These are phyloP conservation scores for Cladosporium phlei DNA, from an alignment of 2,329 filamentous ascomycete genomes.

Conservation along the genomic window DNA sequence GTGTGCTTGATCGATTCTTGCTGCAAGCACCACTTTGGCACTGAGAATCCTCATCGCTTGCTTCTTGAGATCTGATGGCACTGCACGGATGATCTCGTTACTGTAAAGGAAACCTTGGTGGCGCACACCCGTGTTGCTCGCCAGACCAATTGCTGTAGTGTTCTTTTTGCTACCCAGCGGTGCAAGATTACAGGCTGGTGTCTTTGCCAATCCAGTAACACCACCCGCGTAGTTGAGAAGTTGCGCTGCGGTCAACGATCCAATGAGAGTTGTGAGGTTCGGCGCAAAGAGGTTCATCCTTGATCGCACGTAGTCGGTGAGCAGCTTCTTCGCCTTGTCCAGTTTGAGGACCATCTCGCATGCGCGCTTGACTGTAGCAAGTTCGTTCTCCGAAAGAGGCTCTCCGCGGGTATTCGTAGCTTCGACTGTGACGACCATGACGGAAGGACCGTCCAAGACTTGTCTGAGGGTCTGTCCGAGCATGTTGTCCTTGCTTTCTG, in stretches of 20 bases:
- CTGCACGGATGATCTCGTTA: constrained; percentile 79
- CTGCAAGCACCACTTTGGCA: constrained; percentile 89
- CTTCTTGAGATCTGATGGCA: constrained; percentile 80
- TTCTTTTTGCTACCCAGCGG: constrained; percentile 88
- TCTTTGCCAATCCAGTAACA: constrained; percentile 81
- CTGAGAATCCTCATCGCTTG: constrained; percentile 94
- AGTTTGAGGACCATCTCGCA: constrained; percentile 86
- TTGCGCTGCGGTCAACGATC: constrained; percentile 88
- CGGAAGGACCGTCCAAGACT: constrained; percentile 78
- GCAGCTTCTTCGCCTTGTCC: constrained; percentile 76
- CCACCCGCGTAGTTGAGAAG: constrained; percentile 94
- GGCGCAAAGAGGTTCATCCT: constrained; percentile 95
- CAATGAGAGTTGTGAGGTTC: constrained; percentile 84
- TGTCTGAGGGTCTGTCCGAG: constrained; percentile 70
- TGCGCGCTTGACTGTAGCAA: constrained; percentile 68
- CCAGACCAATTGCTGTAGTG: constrained; percentile 67
- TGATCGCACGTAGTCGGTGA: constrained; percentile 93
- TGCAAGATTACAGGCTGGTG: constrained; percentile 86
- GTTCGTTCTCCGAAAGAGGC: constrained; percentile 68
- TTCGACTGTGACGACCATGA: constrained; percentile 96
- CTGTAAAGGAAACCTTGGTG: constrained; percentile 93
- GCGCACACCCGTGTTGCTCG: constrained; percentile 84
- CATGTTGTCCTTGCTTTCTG: constrained; percentile 72
- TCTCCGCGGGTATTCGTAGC: constrained; percentile 83
- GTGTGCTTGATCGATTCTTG: constrained; percentile 82